Evolutionary conservation across 371 early-diverging fungal genomes (phyloP).

Genomic region (Lichtheimia corymbifera): DNA sequence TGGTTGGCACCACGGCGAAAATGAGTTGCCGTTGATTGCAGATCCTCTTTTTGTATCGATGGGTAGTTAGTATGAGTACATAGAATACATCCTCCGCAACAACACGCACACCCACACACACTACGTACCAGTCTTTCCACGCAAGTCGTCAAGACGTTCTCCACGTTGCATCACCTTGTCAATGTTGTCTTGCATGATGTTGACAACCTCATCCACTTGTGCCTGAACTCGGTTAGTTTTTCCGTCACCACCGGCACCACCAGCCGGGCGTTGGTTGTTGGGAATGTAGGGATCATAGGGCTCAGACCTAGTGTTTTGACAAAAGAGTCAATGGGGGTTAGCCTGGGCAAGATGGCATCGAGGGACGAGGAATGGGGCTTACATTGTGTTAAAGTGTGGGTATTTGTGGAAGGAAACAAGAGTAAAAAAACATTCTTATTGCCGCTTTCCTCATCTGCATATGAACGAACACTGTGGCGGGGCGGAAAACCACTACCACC

Average conservation of each 20-base stretch:
- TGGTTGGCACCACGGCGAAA: conserved; percentile 86
- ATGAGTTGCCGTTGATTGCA: conserved; percentile 72
- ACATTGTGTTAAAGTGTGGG: too few relatives aligned
- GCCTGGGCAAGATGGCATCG: too few relatives aligned
- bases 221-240: conserved; percentile 60
- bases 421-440: conserved; percentile 1
- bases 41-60: conserved; percentile 52
- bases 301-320: conserved; percentile 26
- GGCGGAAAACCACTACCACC: too few relatives aligned
- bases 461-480: too few relatives aligned
- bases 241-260: conserved; percentile 9
- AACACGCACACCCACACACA: neutral
- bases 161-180: conserved; percentile 82
- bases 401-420: neutral
- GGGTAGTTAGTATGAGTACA: neutral
- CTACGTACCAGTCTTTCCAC: conserved; percentile 65
- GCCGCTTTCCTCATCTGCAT: neutral
- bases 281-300: conserved; percentile 48
- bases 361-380: too few relatives aligned
- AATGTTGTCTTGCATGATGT: conserved; percentile 92
- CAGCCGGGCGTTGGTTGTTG: conserved; percentile 20
- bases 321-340: neutral
- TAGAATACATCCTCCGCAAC: neutral
- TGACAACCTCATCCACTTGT: conserved; percentile 84
- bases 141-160: conserved; percentile 74